Percentiles rank a stretch among this genome's conserved stretches.
Conservation (phyloP, 2,329 filamentous ascomycete genomes). For the Parascedosporium putredinis region DNA sequence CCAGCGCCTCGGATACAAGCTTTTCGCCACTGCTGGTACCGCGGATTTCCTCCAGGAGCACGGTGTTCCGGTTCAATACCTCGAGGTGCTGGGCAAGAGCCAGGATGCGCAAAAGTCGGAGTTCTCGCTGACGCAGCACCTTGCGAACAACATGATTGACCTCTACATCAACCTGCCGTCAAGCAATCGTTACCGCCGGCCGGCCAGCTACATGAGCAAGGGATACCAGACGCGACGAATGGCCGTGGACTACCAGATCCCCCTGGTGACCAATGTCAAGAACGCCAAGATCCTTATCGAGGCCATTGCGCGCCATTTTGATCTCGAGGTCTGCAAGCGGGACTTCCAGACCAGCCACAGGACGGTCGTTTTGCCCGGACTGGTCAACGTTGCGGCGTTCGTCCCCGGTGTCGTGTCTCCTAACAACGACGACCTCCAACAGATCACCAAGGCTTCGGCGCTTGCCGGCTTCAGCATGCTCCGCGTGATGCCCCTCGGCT, state of each 20-base stretch:
- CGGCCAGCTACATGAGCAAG: slow-evolving; percentile 97
- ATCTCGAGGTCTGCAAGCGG: slow-evolving; percentile 69
- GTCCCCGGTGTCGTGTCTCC: slow-evolving; percentile 60
- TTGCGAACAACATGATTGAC: slow-evolving; percentile 96
- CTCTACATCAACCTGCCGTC: slow-evolving; percentile 99
- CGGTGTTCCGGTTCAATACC: slow-evolving; percentile 81
- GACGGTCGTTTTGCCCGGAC: slow-evolving; percentile 60
- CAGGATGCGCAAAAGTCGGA: slow-evolving; percentile 84
- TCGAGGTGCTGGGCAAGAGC: slow-evolving; percentile 72
- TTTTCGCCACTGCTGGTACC: slow-evolving; percentile 93
- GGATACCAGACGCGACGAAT: slow-evolving; percentile 94
- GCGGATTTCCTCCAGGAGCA: slow-evolving; percentile 94
- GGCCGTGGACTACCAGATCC: slow-evolving; percentile 96
- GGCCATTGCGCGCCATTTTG: slow-evolving; percentile 81
- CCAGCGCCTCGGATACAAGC: slow-evolving; percentile 82
- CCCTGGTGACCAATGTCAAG: slow-evolving; percentile 96
- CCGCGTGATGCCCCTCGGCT: slow-evolving; percentile 64
- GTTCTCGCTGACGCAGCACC: slow-evolving; percentile 91
- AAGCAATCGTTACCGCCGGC: slow-evolving; percentile 91
- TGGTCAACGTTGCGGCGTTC: slow-evolving; percentile 73
- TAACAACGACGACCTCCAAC: slow-evolving; percentile 57
- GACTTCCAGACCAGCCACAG: slow-evolving; percentile 89
- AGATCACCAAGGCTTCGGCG: slow-evolving; percentile 62
- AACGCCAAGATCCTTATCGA: slow-evolving; percentile 96
- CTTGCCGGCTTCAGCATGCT: slow-evolving; percentile 72